phyloP scores from a whole-genome alignment of 139 green algal genomes.

The Coccomyxa sp. region DNA sequence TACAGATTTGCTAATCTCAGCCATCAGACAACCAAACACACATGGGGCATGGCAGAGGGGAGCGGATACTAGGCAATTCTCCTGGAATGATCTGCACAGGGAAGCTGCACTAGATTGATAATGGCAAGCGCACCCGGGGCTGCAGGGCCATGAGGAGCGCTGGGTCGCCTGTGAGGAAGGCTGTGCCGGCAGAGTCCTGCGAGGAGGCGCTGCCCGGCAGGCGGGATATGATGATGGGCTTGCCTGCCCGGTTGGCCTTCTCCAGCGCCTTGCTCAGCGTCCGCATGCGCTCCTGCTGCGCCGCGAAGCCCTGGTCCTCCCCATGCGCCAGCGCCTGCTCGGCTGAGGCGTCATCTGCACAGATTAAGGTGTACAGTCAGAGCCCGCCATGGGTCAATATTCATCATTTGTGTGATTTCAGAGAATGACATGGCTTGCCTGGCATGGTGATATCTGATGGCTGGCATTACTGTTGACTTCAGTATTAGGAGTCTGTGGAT shows the following conservation, averaged over 20 bases:
- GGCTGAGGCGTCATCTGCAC: slow-evolving; percentile 2
- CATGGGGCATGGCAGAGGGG: neutral
- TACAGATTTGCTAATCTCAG: neutral
- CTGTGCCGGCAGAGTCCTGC: neutral
- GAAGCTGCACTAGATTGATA: neutral
- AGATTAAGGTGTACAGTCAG: neutral
- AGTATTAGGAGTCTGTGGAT: too few relatives aligned
- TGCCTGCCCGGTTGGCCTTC: slow-evolving; percentile 24
- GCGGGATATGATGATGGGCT: slow-evolving; percentile 43
- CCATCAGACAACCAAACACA: neutral
- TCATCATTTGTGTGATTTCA: neutral
- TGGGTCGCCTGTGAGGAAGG: neutral
- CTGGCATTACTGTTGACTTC: too few relatives aligned
- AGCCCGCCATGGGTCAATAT: neutral
- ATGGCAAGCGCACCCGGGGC: neutral
- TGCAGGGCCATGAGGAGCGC: neutral
- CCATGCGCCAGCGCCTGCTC: slow-evolving; percentile 7
- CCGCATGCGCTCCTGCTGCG: slow-evolving; percentile 12
- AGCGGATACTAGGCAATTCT: neutral
- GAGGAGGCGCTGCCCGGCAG: slow-evolving; percentile 20
- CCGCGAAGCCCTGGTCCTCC: too few relatives aligned
- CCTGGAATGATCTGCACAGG: neutral
- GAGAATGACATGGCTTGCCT: too few relatives aligned
- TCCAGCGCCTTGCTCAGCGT: slow-evolving; percentile 38
- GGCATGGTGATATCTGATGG: too few relatives aligned